Base-by-base conservation (phyloP, 345 rosid genomes). In the Citrus cavaleriei region DNA sequence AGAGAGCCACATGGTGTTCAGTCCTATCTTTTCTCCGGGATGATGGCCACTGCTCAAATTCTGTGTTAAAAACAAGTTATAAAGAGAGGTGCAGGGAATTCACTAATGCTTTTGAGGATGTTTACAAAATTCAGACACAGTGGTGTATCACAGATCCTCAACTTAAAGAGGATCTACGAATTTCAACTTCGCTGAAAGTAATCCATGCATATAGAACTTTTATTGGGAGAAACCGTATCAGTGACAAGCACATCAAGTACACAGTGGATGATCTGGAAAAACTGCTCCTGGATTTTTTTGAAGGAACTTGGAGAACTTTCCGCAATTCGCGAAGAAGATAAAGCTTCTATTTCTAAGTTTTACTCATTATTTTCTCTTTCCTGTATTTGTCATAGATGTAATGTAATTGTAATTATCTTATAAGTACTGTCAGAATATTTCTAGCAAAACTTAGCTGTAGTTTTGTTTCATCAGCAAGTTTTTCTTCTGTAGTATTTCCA, bases 201-300 rank as follows among this genome's bases (percentile, higher is more conserved):
- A 82, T 90, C 68, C 97, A 81, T 38, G 92, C 97, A n/a, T 93
- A 93, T 81, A 87, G 92, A 66, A 76, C 83, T 3, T 92, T 93
- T 81, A 78, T 91, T 0, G 94, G 90, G 65, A 85, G 77, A 14
- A 79, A 83, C 75, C 79, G 81, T 51, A 84, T 89, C 28, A 85
- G 89, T 2, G 95, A 90, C 51, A 93, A 84, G 81, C 68, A 88
- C 75, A 87, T 92, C 32, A 86, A 90, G 83, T 90, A 91, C 85
- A 80, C 77, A 18, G 83, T 83, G 8, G 97, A 92, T 73, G 91
- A 89, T 69, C 71, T 95, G 61, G 93, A 87, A 81, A 84, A 74
- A 8, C 40, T 81, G 81, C 87, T 93, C 21, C 79, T 90, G 84
- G 90, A 91, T 86, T 84, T 95, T 55, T 95, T 93, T 19, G 88